Base-by-base conservation (phyloP, 148 eudicot species). In the Amaranthus cruentus region DNA sequence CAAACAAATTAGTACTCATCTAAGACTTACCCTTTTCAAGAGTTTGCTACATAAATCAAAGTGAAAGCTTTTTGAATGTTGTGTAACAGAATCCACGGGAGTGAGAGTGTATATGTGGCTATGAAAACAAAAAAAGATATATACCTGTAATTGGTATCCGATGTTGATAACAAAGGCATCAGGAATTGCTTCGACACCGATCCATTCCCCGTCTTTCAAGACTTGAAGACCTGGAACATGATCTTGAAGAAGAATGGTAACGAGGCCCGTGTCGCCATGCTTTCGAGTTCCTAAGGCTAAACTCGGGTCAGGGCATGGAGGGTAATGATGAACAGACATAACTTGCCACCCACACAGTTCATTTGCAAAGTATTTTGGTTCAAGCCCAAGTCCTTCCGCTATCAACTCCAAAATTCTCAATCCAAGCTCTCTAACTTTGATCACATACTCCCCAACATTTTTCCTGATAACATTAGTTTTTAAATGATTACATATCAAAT, bases 251-350 rank as follows among this genome's bases (percentile, higher is more conserved):
- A 88, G 69, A 48, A 86, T 69, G 58, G 88, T 86, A 6, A 88
- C 76, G 69, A 88, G 80, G 72, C 75, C 76, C 2, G 88, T 83
- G 69, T 88, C 92, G 51, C 74, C 66, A 49, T 88, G 92, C 43
- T 53, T 68, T n/a, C 64, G 66, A 21, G 78, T 12, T 15, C 90
- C 93, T 10, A 87, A 13, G 1, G 93, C 77, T 47, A 82, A 14
- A 71, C 84, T 89, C 6, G 88, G 90, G 57, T 89, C 90, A 3
- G 93, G 93, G 79, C 93, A 89, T 5, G 86, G 83, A 3, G 89
- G 89, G 55, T 89, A 87, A 42, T 82, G 66, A 64, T 83, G 82
- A 0, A 76, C 80, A 9, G 71, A 21, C 66, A 89, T 7, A 14
- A 85, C 55, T 43, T 80, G 87, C n/a, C 62, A 71, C 62, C 79